These are phyloP conservation scores for Helicostylum pulchrum DNA, from an alignment of 192 early-diverging fungal species.

Conservation along the genomic window DNA sequence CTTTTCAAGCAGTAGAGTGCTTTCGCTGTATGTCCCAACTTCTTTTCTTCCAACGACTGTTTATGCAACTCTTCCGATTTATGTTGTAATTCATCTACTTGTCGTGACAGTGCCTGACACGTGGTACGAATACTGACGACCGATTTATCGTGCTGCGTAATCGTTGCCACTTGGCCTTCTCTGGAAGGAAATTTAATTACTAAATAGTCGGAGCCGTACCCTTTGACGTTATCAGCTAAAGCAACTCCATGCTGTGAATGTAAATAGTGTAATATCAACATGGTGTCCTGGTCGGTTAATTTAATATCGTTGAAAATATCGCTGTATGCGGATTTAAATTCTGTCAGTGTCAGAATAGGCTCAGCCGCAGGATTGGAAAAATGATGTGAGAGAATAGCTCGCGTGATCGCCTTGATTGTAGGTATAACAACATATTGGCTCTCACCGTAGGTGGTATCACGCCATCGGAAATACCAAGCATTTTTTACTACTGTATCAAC, in stretches of 20 bases:
- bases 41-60: slow-evolving; percentile 15
- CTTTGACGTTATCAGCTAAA: slow-evolving; percentile 17
- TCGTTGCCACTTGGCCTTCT: slow-evolving; percentile 16
- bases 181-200: slow-evolving; percentile 24
- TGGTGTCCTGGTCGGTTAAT: slow-evolving; percentile 31
- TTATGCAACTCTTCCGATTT: slow-evolving; percentile 40
- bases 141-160: slow-evolving; percentile 56
- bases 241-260: slow-evolving; percentile 17
- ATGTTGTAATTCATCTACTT: slow-evolving; percentile 56
- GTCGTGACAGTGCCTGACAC: slow-evolving; percentile 42
- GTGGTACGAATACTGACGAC: slow-evolving; percentile 57
- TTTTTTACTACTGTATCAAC: not conserved
- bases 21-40: slow-evolving; percentile 39
- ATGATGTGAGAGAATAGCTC: not conserved
- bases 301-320: not conserved
- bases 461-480: not conserved
- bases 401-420: slow-evolving; percentile 1
- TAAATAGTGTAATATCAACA: slow-evolving; percentile 31
- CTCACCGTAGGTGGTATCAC: not conserved
- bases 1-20: slow-evolving; percentile 55
- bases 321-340: slow-evolving; percentile 9
- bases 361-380: not conserved
- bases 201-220: slow-evolving; percentile 15
- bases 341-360: slow-evolving; percentile 5
- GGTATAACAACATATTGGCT: slow-evolving; percentile 15